Evolutionary conservation across 2,329 filamentous ascomycete genomes (phyloP), one percentile per base, ranked within the genome.

Genomic region (Colletotrichum australisinense): DNA sequence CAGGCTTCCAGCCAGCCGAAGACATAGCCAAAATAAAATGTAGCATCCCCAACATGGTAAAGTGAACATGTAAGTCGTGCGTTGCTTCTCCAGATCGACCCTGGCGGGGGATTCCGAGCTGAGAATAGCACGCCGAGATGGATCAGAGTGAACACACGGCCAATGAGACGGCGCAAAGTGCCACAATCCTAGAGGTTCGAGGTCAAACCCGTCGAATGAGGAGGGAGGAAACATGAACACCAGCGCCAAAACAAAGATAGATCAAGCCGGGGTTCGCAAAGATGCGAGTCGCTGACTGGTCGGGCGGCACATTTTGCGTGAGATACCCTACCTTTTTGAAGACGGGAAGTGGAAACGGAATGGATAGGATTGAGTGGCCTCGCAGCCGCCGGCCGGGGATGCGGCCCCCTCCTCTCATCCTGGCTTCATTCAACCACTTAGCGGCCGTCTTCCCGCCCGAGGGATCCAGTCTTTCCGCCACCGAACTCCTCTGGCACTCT

Each of bases 381-480:
- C 60, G 72, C 74, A 74, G 74, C 55, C 74, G 74, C 74, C 72
- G 74, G 74, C 74, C 72, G 1, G 2, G 1, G 0, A 72, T 72
- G 69, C 69, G 65, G 7, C 69, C 69, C 12, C 28, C 3, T 26
- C 28, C 38, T 1, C 19, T 1, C 22, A 30, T 65, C 64, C 35
- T 67, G 26, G 32, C 14, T 7, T 11, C 53, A 12, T 53, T n/a
- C 19, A 53, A 58, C 64, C 69, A 72, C 32, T 72, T 53, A 63
- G 58, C 64, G 52, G 52, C 49, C 58, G 49, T 19, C 57, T 67
- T 63, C 64, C 63, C 49, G 49, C n/a, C 38, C 30, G 12, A 19
- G 11, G n/a, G 11, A 59, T 38, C 57, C 57, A 56, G 35, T 56
- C 57, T 53, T 52, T 35, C 32, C 32, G 32, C 32, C 32, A 35